Percentiles rank a stretch among this genome's conserved stretches.
phyloP scores from a whole-genome alignment of 768 basidiomycete species.

The Xanthoconium stramineum region DNA sequence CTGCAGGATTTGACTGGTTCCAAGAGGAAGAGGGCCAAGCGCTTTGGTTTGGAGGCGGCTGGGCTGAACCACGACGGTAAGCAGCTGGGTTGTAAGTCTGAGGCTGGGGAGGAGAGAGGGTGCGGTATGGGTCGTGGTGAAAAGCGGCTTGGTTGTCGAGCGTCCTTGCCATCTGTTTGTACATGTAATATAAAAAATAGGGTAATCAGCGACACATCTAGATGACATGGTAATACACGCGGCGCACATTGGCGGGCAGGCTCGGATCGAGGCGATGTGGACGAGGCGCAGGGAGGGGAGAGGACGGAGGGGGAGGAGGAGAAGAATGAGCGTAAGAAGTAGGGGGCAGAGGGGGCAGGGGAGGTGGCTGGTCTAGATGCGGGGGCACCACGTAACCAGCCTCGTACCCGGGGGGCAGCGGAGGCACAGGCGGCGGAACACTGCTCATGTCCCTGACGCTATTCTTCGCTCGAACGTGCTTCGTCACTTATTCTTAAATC shows the following conservation, averaged over 20 bases:
- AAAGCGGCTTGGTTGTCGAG: slow-evolving; percentile 48
- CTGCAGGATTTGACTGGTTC: slow-evolving; percentile 9
- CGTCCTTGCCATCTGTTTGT: slow-evolving; percentile 57
- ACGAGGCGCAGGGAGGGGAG: slow-evolving; percentile 53
- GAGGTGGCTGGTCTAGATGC: slow-evolving; percentile 35
- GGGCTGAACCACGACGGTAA: slow-evolving; percentile 18
- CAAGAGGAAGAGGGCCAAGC: slow-evolving; percentile 13
- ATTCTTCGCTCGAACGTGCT: neutral
- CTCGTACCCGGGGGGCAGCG: slow-evolving; percentile 15
- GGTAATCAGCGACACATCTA: slow-evolving; percentile 13
- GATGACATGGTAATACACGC: slow-evolving; percentile 11
- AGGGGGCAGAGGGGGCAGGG: slow-evolving; percentile 49
- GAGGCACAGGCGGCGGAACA: slow-evolving; percentile 34
- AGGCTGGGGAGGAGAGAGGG: slow-evolving; percentile 21
- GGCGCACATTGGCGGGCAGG: slow-evolving; percentile 61
- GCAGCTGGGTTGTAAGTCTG: slow-evolving; percentile 16
- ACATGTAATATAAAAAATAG: slow-evolving; percentile 26
- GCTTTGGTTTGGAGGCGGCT: slow-evolving; percentile 25
- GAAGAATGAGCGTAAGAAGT: slow-evolving; percentile 28
- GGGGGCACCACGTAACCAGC: slow-evolving; percentile 7
- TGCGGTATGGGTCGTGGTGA: slow-evolving; percentile 21
- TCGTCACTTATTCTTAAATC: neutral
- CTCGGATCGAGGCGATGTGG: slow-evolving; percentile 61
- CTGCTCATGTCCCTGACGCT: neutral
- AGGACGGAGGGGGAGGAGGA: slow-evolving; percentile 27